Conservation (phyloP, 371 early-diverging fungal genomes). For the Chytridiales sp. region DNA sequence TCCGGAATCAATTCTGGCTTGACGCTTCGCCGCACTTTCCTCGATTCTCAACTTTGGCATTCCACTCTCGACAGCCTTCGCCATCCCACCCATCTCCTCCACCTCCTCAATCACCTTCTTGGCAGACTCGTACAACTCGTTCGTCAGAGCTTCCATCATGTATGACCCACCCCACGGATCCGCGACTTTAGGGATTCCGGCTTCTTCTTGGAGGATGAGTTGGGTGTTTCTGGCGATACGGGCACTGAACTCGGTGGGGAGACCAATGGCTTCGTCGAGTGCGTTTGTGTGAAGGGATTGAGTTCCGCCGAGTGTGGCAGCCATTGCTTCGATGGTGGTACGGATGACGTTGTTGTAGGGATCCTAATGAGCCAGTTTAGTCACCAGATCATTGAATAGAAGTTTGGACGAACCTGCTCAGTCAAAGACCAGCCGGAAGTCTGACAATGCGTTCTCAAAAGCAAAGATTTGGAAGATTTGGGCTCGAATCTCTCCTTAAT, state of each 20-base stretch:
- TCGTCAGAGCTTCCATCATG: conserved; percentile 86
- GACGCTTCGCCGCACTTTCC: conserved; percentile 80
- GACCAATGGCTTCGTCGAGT: conserved; percentile 82
- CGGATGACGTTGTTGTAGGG: conserved; percentile 87
- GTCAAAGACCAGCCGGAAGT: conserved; percentile 89
- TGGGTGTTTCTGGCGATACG: conserved; percentile 88
- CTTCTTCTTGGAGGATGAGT: conserved; percentile 81
- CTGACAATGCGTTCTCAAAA: conserved; percentile 83
- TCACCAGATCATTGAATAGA: not conserved
- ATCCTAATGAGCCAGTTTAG: conserved; percentile 44
- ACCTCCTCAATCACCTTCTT: conserved; percentile 69
- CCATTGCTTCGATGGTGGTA: conserved; percentile 87
- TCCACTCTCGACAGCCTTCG: conserved; percentile 81
- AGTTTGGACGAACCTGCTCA: conserved; percentile 57
- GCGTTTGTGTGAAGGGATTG: conserved; percentile 86
- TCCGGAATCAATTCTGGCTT: conserved; percentile 80
- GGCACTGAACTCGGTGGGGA: conserved; percentile 79
- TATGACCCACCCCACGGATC: conserved; percentile 90
- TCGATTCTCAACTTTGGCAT: conserved; percentile 86
- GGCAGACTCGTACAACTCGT: conserved; percentile 69
- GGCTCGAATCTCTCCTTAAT: conserved; percentile 77
- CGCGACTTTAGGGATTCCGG: conserved; percentile 76
- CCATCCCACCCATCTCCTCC: conserved; percentile 85
- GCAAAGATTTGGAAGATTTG: conserved; percentile 67
- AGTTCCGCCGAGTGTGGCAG: conserved; percentile 83